Conservation (phyloP, 2,329 filamentous ascomycete genomes). For the Phialocephala sp. region DNA sequence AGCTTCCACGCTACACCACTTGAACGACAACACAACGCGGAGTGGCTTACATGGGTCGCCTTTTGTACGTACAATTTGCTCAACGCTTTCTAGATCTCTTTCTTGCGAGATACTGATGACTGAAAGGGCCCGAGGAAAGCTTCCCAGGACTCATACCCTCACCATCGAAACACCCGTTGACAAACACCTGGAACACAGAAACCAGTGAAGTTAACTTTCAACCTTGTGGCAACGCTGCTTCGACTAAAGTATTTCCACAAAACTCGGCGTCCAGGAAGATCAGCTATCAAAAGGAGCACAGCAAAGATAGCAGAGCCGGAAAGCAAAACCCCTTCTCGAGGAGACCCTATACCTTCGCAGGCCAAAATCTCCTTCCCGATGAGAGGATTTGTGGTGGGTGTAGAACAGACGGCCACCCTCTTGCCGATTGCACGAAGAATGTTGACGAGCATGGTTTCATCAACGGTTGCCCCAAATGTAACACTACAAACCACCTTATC, state of each 20-base stretch:
- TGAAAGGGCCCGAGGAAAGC: background rate
- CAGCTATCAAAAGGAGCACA: background rate
- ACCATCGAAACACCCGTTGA: no score
- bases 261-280: background rate
- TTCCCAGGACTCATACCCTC: background rate
- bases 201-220: background rate
- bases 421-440: conserved; percentile 6
- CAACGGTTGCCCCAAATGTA: conserved; percentile 2
- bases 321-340: background rate
- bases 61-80: background rate
- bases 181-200: background rate
- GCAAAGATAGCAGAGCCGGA: background rate
- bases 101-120: background rate
- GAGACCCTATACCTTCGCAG: no score
- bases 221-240: background rate
- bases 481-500: background rate
- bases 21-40: background rate
- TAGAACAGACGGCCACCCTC: background rate
- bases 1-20: background rate
- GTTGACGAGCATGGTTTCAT: conserved; percentile 12
- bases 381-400: background rate
- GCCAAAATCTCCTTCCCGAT: background rate
- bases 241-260: background rate
- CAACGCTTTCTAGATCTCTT: background rate
- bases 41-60: background rate